Base-by-base conservation (phyloP, 2,329 filamentous ascomycete species). In the Corniculantispora saksenae region DNA sequence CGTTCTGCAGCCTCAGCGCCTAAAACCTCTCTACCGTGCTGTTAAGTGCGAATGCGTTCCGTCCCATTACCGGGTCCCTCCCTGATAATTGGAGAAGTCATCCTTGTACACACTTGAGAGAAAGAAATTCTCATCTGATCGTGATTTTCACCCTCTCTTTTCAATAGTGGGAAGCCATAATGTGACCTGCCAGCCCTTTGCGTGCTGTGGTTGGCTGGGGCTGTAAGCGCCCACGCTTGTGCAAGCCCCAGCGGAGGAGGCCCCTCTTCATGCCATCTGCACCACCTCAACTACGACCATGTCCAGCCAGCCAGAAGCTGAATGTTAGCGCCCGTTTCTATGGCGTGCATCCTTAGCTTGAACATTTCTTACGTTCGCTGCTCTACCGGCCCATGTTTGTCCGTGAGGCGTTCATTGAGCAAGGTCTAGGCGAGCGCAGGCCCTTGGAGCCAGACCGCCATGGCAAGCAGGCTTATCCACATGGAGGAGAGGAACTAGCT, bases 181-280 rank as follows among this genome's bases (percentile, higher is more conserved):
- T 21, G 21, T 4, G 35, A 21, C 13, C 29, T 17, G 35, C 54
- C 23, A 32, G 17, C 21, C 12, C 7, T 25, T 4, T 12, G 1
- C 1, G 32, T 7, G 8, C 35, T 27, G 15, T 61, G 58, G 58
- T 61, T 61, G 58, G 58, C n/a, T 25, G 29, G n/a, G 17, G 27
- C 43, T 50, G 15, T 61, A 61, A 61, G 58, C 58, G 58, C 58
- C 58, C 43, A 61, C 43, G 58, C 58, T 61, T 61, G 54, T 43
- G 45, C 58, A 61, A 38, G 43, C 58, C 58, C 13, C 13, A 19
- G 12, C n/a, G 32, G 32, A 3, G n/a, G n/a, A n/a, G n/a, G 17
- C 45, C 23, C 43, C 9, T 38, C 40, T 43, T 38, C 27, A 4
- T 43, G 21, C 29, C 58, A n/a, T 23, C 40, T 21, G 23, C 38